Percentiles rank a stretch among this genome's conserved stretches.
phyloP scores from a whole-genome alignment of 2,329 filamentous ascomycete genomes.

The Microdochium bolleyi region DNA sequence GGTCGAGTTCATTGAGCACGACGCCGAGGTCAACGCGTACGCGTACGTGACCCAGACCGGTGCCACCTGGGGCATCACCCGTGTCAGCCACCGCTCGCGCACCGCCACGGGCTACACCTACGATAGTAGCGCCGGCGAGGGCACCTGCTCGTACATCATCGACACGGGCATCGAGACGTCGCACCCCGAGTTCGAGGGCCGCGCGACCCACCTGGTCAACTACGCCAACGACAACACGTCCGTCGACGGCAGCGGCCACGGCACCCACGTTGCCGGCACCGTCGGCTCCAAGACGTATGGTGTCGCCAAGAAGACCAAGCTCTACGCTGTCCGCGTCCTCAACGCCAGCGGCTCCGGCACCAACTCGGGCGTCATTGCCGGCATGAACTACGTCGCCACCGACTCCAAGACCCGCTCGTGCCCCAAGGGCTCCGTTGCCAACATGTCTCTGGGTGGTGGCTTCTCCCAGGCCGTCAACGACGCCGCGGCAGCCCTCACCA shows the following conservation, averaged over 20 bases:
- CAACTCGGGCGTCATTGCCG: constrained; percentile 32
- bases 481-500: constrained; percentile 37
- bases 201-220: constrained; percentile 30
- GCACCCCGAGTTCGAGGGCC: constrained; percentile 33
- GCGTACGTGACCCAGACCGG: constrained; percentile 1
- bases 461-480: constrained; percentile 38
- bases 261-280: constrained; percentile 38
- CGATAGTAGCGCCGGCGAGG: constrained; percentile 13
- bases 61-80: constrained; percentile 1
- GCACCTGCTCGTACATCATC: constrained; percentile 31
- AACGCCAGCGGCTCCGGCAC: constrained; percentile 25
- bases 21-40: constrained; percentile 6
- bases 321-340: constrained; percentile 38
- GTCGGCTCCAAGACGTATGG: constrained; percentile 32
- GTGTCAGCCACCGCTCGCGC: background rate
- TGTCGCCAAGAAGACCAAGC: constrained; percentile 34
- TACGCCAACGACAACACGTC: constrained; percentile 24
- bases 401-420: constrained; percentile 26
- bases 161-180: constrained; percentile 37
- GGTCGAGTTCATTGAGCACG: constrained; percentile 26
- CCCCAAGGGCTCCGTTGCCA: constrained; percentile 38
- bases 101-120: constrained; percentile 14
- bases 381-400: constrained; percentile 31
- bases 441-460: constrained; percentile 48
- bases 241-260: constrained; percentile 35